Conservation (phyloP, 1,284 basidiomycete species). For the Ganoderma sinense region DNA sequence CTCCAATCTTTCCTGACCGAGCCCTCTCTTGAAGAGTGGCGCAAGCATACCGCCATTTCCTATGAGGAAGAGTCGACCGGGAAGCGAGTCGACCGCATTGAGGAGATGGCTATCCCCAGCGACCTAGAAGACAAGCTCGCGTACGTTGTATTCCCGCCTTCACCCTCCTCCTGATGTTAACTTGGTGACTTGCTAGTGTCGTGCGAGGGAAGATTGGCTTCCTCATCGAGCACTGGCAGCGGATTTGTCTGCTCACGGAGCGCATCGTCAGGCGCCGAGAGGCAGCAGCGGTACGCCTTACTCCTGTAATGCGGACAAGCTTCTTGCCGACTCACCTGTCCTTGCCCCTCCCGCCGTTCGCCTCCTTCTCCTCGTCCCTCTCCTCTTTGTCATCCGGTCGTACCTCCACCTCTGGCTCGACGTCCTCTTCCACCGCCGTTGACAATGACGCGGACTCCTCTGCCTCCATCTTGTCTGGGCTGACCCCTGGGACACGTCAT, state of each 20-base stretch:
- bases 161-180: background rate
- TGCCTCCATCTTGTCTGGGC: constrained; percentile 37
- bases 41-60: constrained; percentile 74
- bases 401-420: constrained; percentile 33
- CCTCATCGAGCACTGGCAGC: constrained; percentile 91
- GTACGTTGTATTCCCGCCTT: constrained; percentile 49
- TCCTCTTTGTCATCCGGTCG: constrained; percentile 34
- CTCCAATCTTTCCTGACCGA: constrained; percentile 85
- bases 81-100: constrained; percentile 81
- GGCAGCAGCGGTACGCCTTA: constrained; percentile 85
- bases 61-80: constrained; percentile 88
- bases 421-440: constrained; percentile 37
- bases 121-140: constrained; percentile 90
- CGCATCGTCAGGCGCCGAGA: constrained; percentile 87
- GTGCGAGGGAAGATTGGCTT: constrained; percentile 76
- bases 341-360: constrained; percentile 47
- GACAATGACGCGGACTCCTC: constrained; percentile 28
- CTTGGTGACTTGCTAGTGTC: constrained; percentile 48
- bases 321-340: constrained; percentile 73
- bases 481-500: constrained; percentile 32
- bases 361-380: constrained; percentile 42
- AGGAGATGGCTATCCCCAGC: constrained; percentile 92
- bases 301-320: constrained; percentile 64
- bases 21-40: constrained; percentile 85
- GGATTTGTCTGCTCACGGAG: constrained; percentile 86